These are phyloP conservation scores for Saccharomyces uvarum DNA, from an alignment of 1,139 yeast species.

Conservation along the genomic window DNA sequence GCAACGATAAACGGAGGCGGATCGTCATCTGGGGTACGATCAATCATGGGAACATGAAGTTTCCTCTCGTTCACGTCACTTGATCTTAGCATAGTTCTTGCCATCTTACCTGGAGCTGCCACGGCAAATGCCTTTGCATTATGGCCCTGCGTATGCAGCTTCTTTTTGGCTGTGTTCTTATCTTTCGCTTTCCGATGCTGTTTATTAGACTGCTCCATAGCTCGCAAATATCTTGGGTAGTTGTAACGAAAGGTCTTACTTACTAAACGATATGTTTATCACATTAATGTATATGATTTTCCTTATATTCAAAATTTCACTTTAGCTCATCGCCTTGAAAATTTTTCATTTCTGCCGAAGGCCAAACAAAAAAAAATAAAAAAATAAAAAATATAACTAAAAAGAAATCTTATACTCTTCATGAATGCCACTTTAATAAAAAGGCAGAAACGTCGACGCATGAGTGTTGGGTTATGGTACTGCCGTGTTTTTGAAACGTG, in stretches of 20 bases:
- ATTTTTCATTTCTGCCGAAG: not conserved
- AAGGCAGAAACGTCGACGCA: no score
- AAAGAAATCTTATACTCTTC: not conserved
- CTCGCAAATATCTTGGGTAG: not conserved
- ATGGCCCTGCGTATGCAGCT: conserved; percentile 82
- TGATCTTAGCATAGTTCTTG: conserved; percentile 74
- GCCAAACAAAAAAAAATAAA: not conserved
- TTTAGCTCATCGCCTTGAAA: not conserved
- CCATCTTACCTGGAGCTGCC: conserved; percentile 81
- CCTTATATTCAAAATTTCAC: not conserved
- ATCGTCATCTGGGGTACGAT: conserved; percentile 92
- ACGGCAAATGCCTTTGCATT: conserved; percentile 95
- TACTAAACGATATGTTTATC: not conserved
- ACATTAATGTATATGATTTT: not conserved
- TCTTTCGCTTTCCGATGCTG: conserved; percentile 52
- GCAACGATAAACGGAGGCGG: conserved; percentile 97
- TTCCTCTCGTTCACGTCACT: conserved; percentile 81
- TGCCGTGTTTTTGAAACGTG: no score
- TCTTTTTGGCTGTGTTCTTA: conserved; percentile 67
- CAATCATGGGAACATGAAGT: conserved; percentile 95
- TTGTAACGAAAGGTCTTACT: not conserved
- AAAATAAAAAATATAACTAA: not conserved
- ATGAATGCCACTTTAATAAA: not conserved
- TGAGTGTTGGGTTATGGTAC: no score
- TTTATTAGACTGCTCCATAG: conserved; percentile 47